phyloP scores from a whole-genome alignment of 2,329 filamentous ascomycete species.

The Trichothecium sympodiale region DNA sequence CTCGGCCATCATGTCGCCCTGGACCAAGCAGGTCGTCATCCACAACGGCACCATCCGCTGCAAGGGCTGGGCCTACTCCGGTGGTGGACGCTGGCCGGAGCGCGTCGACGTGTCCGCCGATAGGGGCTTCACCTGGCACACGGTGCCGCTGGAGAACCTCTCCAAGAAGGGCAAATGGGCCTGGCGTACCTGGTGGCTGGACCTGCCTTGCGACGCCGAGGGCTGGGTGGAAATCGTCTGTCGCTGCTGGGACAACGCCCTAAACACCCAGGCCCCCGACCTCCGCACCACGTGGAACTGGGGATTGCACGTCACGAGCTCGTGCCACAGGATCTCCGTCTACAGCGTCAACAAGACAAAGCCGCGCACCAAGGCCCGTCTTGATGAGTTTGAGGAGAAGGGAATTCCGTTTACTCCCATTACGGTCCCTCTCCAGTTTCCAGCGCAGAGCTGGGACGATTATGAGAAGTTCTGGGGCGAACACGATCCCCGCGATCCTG shows the following conservation, averaged over 20 bases:
- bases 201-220: constrained; percentile 50
- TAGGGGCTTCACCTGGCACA: constrained; percentile 54
- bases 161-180: constrained; percentile 50
- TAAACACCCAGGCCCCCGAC: constrained; percentile 48
- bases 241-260: constrained; percentile 49
- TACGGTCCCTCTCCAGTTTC: constrained; percentile 39
- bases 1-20: constrained; percentile 54
- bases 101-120: constrained; percentile 53
- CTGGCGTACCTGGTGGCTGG: constrained; percentile 54
- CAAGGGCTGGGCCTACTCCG: constrained; percentile 48
- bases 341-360: constrained; percentile 50
- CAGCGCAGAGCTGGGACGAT: constrained; percentile 34
- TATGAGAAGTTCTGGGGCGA: constrained; percentile 24
- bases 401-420: constrained; percentile 38
- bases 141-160: constrained; percentile 47
- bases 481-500: constrained; percentile 16
- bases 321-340: constrained; percentile 47
- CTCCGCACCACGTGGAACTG: constrained; percentile 51
- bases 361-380: constrained; percentile 33
- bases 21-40: constrained; percentile 47
- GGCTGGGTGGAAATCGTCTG: constrained; percentile 50
- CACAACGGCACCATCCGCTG: constrained; percentile 47
- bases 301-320: constrained; percentile 54
- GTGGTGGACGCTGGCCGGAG: constrained; percentile 48
- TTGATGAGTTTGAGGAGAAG: constrained; percentile 38